Evolutionary conservation across 345 rosid genomes (phyloP), one percentile per base, ranked within the genome.

Genomic region (Arabis hirsuta): DNA sequence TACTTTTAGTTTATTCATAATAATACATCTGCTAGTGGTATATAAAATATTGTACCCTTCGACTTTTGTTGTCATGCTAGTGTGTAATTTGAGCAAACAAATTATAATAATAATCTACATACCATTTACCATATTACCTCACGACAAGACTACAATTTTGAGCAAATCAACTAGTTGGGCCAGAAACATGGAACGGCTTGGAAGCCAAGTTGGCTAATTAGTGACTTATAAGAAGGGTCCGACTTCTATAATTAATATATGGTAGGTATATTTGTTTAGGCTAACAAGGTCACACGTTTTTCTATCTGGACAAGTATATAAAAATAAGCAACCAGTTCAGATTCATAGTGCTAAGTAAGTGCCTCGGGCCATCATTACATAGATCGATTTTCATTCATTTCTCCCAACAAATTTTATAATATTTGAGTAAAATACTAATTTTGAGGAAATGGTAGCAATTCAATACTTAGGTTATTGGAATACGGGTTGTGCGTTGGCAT

Each of bases 401-500:
- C 13, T 3, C 11, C 29, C 29, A 10, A 32, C 2, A 16, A 6
- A 10, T 14, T 29, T 62, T 31, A 22, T 10, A 62, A 29, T 10
- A 39, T 7, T 36, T 9, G 41, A 16, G 9, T 9, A 46, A 8
- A 62, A 9, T 4, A 45, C 20, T 4, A 29, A 11, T 32, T 29
- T 41, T 2, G 13, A 22, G 57, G 8, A 53, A 38, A 6, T 6
- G 53, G 1, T 47, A 63, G 44, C 43, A 47, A n/a, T 32, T n/a
- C 2, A 14, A 46, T 42, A n/a, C n/a, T n/a, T n/a, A 31, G 32
- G 32, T 64, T 12, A 46, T 57, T 16, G 53, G 75, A 52, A 60
- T 11, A 27, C 61, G 45, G 45, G 74, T 19, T 61, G 76, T 34
- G 69, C 62, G 62, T 72, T 72, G 76, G 55, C 51, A 9, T 19